Base-by-base conservation (phyloP, 441 rosid species). In the Kokia cookei region DNA sequence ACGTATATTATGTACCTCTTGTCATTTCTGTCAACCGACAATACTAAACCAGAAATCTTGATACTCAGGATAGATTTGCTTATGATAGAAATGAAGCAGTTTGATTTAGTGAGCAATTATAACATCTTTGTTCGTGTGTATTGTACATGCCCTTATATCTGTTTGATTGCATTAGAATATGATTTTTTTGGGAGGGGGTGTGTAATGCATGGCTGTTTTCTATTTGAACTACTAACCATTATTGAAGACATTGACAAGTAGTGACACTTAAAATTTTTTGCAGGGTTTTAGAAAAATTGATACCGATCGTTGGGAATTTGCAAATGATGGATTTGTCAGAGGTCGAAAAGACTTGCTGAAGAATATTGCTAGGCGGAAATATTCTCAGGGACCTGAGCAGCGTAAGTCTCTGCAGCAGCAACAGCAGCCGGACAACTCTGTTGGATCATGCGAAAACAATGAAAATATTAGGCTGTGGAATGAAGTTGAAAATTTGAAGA, bases 241-340 rank as follows among this genome's bases (percentile, higher is more conserved):
- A 6, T 24, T 22, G 29, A 37, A 63, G 47, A 40, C 50, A 63
- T 63, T 17, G 2, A 32, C 37, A 48, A 12, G 54, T 12, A 48
- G 55, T 66, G 26, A 66, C 40, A 10, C 70, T 45, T 26, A 17
- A 12, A 45, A 7, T 2, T 24, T 66, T 63, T 85, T 79, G 63
- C 94, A 91, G 99, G 99, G 99, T 58, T 95, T 95, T 79, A 82
- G 88, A 72, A 95, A 95, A 84, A 80, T 83, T 7, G 99, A 95
- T 82, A 75, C 95, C 14, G 98, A 95, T 73, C 86, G 84, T 13
- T 93, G 94, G 92, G 98, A 90, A 86, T 95, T 90, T 71, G 90
- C 97, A 15, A 95, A 91, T 76, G 96, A 91, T 53, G 91, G 93
- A 70, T 95, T 95, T 75, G 57, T 91, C 42, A 87, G 77, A 82